phyloP scores from a whole-genome alignment of 2,329 filamentous ascomycete genomes.

The Trichoderma aggressivum region DNA sequence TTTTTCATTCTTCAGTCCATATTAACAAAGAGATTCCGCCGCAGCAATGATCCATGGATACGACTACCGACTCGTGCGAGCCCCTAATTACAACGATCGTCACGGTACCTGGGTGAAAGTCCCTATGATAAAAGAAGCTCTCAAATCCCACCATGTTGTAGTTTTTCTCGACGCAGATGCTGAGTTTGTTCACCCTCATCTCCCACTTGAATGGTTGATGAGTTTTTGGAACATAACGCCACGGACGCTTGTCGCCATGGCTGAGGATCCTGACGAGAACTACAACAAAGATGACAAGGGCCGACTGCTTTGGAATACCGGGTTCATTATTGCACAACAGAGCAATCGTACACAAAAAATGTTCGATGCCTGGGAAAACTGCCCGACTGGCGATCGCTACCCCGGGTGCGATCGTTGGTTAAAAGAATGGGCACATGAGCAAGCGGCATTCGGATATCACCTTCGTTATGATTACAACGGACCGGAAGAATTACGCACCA shows the following conservation, averaged over 20 bases:
- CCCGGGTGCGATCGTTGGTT: background rate
- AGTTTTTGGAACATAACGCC: constrained; percentile 42
- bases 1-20: background rate
- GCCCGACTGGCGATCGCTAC: background rate
- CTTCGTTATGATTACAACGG: background rate
- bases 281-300: constrained; percentile 35
- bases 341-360: background rate
- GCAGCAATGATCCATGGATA: constrained; percentile 44
- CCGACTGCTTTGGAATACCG: background rate
- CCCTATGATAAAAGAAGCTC: constrained; percentile 36
- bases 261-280: constrained; percentile 40
- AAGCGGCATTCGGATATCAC: background rate
- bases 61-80: constrained; percentile 46
- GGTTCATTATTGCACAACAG: background rate
- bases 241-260: constrained; percentile 43
- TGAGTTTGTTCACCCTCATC: constrained; percentile 38
- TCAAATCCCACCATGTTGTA: constrained; percentile 40
- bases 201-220: constrained; percentile 48
- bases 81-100: constrained; percentile 39
- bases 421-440: background rate
- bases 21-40: background rate
- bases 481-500: background rate
- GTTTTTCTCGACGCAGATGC: constrained; percentile 46
- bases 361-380: background rate
- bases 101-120: constrained; percentile 47